These are phyloP conservation scores for Meyerozyma sp. DNA, from an alignment of 1,139 yeast genomes.

Conservation along the genomic window DNA sequence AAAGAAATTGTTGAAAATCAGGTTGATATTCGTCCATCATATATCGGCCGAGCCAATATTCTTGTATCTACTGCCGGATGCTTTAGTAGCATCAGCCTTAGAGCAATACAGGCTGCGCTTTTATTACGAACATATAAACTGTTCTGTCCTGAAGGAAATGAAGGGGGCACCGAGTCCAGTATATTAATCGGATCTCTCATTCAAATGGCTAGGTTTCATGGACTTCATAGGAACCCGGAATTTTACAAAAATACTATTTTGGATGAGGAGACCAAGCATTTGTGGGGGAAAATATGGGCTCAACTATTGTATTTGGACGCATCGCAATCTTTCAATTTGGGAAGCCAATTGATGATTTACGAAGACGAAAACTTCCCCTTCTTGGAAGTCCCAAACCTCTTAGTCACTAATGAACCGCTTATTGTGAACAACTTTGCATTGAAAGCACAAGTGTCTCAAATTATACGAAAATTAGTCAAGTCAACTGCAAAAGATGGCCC, in stretches of 20 bases:
- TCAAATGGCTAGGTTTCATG: constrained; percentile 52
- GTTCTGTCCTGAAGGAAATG: constrained; percentile 48
- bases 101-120: constrained; percentile 46
- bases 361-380: constrained; percentile 21
- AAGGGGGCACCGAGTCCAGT: constrained; percentile 37
- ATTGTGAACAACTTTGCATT: constrained; percentile 2
- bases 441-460: constrained; percentile 1
- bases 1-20: not conserved
- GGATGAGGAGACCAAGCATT: constrained; percentile 13
- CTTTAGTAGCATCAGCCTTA: constrained; percentile 26
- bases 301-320: constrained; percentile 41
- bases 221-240: constrained; percentile 51
- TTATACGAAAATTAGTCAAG: constrained; percentile 10
- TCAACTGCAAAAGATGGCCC: constrained; percentile 17
- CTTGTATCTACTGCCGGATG: constrained; percentile 15
- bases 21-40: constrained; percentile 5
- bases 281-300: constrained; percentile 47
- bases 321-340: constrained; percentile 34
- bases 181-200: constrained; percentile 35
- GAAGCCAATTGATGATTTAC: constrained; percentile 34
- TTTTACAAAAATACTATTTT: constrained; percentile 19
- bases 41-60: constrained; percentile 8
- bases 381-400: constrained; percentile 20
- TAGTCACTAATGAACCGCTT: constrained; percentile 10
- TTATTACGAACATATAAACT: constrained; percentile 41